A percentile compares a stretch with the other conserved stretches of the same genome.
phyloP scores from a whole-genome alignment of 1,284 basidiomycete genomes.

The Trichosporon inkin region DNA sequence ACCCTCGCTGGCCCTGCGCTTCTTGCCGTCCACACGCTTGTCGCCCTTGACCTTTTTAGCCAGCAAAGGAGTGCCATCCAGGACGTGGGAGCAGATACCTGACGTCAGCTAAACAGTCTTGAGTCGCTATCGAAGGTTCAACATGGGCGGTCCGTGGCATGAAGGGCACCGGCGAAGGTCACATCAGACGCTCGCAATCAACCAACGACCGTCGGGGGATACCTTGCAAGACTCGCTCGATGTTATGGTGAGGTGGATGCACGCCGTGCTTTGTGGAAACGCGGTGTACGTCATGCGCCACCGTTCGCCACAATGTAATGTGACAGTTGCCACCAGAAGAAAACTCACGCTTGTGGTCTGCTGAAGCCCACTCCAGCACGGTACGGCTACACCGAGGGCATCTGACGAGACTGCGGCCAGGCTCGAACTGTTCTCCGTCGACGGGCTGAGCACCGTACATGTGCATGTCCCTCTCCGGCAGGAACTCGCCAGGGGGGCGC shows the following conservation, averaged over 20 bases:
- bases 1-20: constrained; percentile 43
- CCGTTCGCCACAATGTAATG: background rate
- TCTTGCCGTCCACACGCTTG: constrained; percentile 47
- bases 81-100: constrained; percentile 64
- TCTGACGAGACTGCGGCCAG: constrained; percentile 65
- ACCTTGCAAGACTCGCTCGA: background rate
- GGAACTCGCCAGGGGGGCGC: constrained; percentile 69
- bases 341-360: constrained; percentile 67
- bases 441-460: constrained; percentile 73
- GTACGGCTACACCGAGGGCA: constrained; percentile 75
- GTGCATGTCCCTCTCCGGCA: constrained; percentile 79
- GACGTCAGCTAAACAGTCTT: background rate
- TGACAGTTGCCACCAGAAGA: background rate
- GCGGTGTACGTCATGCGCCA: background rate
- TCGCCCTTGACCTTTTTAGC: constrained; percentile 59
- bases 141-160: too few species aligned
- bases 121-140: background rate
- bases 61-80: constrained; percentile 50
- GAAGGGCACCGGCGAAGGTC: too few species aligned
- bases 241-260: background rate
- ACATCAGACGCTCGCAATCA: too few species aligned
- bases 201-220: too few species aligned
- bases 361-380: constrained; percentile 66
- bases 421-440: constrained; percentile 47
- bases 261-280: background rate